Evolutionary conservation across 129 eudicot species (phyloP).

Genomic region (Centrapalus pauciflorus): DNA sequence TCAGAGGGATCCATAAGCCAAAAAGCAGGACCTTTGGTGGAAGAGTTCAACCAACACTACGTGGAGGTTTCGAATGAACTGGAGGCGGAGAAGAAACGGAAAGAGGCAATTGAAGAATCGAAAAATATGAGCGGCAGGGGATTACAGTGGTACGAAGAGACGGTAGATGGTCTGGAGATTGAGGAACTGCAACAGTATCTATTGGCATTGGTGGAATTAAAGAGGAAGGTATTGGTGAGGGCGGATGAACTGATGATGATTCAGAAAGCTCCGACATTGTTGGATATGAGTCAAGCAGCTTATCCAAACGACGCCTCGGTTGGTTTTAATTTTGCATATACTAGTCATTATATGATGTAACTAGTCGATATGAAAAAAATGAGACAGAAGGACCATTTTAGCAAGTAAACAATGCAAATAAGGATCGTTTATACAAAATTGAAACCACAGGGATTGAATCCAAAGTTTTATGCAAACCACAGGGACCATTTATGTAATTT

Average conservation of each 20-base stretch:
- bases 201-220: conserved; percentile 15
- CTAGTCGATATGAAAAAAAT: no score
- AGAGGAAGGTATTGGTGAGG: conserved; percentile 22
- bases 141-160: conserved; percentile 13
- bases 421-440: no score
- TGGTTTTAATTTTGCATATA: conserved; percentile 1
- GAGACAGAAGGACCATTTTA: no score
- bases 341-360: neutral
- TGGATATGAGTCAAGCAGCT: neutral
- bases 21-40: neutral
- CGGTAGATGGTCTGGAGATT: conserved; percentile 6
- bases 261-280: conserved; percentile 3
- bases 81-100: conserved; percentile 21
- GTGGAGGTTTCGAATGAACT: conserved; percentile 14
- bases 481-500: no score
- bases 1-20: neutral
- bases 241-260: conserved; percentile 31
- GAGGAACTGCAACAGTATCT: conserved; percentile 21
- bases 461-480: no score
- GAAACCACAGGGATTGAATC: no score
- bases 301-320: neutral
- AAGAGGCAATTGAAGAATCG: neutral
- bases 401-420: no score
- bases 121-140: neutral
- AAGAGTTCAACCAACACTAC: conserved; percentile 25